Evolutionary conservation across 2,329 filamentous ascomycete genomes (phyloP), one percentile per base, ranked within the genome.

Genomic region (Fusarium veterinarium): DNA sequence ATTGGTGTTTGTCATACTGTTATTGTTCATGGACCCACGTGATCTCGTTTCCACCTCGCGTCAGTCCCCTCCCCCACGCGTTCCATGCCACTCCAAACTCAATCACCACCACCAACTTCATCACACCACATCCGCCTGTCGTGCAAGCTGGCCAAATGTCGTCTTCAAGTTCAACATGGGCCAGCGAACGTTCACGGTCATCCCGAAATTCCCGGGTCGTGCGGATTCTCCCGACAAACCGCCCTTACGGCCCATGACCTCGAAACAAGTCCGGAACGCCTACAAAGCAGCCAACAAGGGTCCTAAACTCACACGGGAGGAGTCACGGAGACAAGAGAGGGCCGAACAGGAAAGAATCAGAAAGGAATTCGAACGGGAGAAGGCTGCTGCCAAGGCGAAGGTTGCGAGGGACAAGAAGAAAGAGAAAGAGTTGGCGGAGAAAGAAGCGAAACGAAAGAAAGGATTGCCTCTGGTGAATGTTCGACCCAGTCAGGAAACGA

Each of bases 401-500:
- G 77, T 83, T 13, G 83, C 84, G 5, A 80, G 88, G 30, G 89
- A 91, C 42, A 87, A 85, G 79, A 90, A 89, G 78, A 86, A 84
- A 66, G 86, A 84, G 20, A 89, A 86, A 75, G 88, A 88, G 53
- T 78, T 83, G 31, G 83, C 83, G 12, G 85, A 86, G 64, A 81
- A 80, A 48, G 84, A 86, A n/a, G 84, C 82, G 57, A 88, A 85
- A 80, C 87, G 81, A 74, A 86, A 82, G 69, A 85, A 83, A 60
- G 87, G 89, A 1, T 63, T 89, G 64, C 89, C 89, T 19, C 79
- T 90, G 8, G 83, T 88, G n/a, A 83, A 82, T 17, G 86, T 89
- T 8, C 83, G 85, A 40, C 86, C 89, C 1, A 90, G 89, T 38
- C 89, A 91, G 76, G 86, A 86, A 45, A 88, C 86, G 0, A 89